These are phyloP conservation scores for Apiospora marii DNA, from an alignment of 2,329 filamentous ascomycete genomes.

Conservation along the genomic window DNA sequence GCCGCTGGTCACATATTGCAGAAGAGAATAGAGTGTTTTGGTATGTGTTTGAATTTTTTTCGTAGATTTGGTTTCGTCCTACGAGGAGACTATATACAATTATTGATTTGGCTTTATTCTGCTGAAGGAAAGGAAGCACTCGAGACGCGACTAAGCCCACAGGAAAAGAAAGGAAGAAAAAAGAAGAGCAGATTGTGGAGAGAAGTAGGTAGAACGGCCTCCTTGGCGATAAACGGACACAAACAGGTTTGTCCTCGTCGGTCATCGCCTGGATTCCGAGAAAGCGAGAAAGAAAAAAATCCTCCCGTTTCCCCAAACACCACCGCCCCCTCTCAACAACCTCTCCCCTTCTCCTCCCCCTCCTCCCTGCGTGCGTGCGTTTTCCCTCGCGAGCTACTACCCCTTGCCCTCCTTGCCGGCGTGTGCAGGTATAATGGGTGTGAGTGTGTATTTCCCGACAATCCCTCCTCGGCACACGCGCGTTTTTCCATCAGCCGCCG, in stretches of 20 bases:
- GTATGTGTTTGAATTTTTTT: constrained; percentile 12
- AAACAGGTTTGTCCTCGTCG: neutral
- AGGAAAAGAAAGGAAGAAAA: neutral
- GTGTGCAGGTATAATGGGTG: neutral
- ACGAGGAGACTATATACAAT: constrained; percentile 22
- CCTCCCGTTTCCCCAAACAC: neutral
- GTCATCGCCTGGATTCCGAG: neutral
- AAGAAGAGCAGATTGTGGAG: neutral
- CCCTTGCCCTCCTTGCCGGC: neutral
- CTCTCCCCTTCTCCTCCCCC: neutral
- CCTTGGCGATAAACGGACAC: neutral
- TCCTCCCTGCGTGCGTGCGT: neutral
- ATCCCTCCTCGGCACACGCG: neutral
- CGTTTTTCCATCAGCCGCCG: neutral
- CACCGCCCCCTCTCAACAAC: neutral
- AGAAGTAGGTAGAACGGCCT: neutral
- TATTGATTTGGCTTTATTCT: constrained; percentile 7
- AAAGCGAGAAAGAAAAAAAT: neutral
- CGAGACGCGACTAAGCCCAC: constrained; percentile 15
- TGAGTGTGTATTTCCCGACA: neutral
- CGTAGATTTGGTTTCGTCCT: constrained; percentile 18
- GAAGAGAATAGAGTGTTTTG: neutral
- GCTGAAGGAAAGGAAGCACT: neutral
- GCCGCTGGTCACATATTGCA: neutral
- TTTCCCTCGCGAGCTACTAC: neutral